phyloP scores from a whole-genome alignment of 129 eudicot species.

The Chrysanthemum lavandulifolium region DNA sequence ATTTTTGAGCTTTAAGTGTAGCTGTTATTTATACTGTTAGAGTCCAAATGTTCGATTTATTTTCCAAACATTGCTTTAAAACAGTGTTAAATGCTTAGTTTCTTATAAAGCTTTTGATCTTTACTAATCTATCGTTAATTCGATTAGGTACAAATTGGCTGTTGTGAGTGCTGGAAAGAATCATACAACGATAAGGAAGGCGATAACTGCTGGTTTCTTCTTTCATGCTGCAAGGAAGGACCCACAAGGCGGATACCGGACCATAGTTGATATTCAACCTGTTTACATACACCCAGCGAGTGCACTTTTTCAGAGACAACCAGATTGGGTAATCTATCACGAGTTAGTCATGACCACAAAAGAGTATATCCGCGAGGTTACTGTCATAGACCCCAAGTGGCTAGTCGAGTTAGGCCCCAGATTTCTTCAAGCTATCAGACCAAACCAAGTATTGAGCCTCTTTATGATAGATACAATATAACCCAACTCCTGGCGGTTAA shows the following conservation, averaged over 20 bases:
- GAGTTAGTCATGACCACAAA: slow-evolving; percentile 86
- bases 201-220: slow-evolving; percentile 34
- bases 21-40: too few relatives aligned
- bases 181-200: slow-evolving; percentile 6
- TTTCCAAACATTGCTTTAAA: too few relatives aligned
- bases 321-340: slow-evolving; percentile 16
- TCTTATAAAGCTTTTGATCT: too few relatives aligned
- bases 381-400: slow-evolving; percentile 30
- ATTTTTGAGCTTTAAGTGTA: too few relatives aligned
- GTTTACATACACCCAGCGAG: slow-evolving; percentile 83
- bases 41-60: too few relatives aligned
- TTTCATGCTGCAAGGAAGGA: slow-evolving; percentile 81
- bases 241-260: slow-evolving; percentile 45
- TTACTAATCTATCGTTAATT: too few relatives aligned
- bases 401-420: slow-evolving; percentile 81
- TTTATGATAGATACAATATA: too few relatives aligned
- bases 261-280: slow-evolving; percentile 53
- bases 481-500: too few relatives aligned
- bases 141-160: too few relatives aligned
- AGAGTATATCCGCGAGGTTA: slow-evolving; percentile 85
- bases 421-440: slow-evolving; percentile 72
- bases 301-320: slow-evolving; percentile 27
- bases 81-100: too few relatives aligned
- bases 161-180: too few relatives aligned
- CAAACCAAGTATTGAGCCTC: neutral